Conservation (phyloP, 805 yeast species). For the Saccharomycopsis capsularis region DNA sequence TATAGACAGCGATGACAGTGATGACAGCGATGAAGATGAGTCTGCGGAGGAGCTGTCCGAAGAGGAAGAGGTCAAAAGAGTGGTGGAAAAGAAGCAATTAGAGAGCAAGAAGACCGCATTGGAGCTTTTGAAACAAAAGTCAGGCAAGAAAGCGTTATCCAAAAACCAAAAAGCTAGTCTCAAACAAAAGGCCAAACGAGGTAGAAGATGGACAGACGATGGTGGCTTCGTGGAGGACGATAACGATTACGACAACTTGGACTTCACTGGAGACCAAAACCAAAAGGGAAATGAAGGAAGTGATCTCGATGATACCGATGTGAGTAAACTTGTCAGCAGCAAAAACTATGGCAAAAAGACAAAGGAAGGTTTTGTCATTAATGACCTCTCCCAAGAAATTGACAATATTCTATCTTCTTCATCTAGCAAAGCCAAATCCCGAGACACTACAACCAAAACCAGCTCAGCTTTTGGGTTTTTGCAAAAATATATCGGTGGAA, state of each 20-base stretch:
- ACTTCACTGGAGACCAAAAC: conserved; percentile 16
- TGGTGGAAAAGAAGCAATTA: conserved; percentile 3
- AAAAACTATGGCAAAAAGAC: conserved; percentile 21
- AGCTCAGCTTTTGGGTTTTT: conserved; percentile 51
- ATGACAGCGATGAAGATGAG: conserved; percentile 16
- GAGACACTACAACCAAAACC: conserved; percentile 13
- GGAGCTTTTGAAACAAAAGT: not conserved
- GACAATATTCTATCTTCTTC: conserved; percentile 15
- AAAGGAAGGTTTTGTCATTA: conserved; percentile 16
- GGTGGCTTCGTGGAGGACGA: conserved; percentile 15
- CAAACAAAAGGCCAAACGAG: conserved; percentile 6
- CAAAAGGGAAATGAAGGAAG: not conserved
- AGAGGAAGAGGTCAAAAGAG: conserved; percentile 9
- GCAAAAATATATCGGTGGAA: conserved; percentile 49
- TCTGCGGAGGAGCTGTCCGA: too few relatives aligned
- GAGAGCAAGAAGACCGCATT: not conserved
- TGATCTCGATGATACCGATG: conserved; percentile 24
- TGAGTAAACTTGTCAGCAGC: conserved; percentile 22
- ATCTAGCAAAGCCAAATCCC: conserved; percentile 1
- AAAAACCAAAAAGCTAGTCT: not conserved
- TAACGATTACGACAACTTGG: conserved; percentile 9
- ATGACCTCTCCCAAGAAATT: conserved; percentile 18
- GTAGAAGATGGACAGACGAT: conserved; percentile 20
- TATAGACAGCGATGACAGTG: conserved; percentile 21
- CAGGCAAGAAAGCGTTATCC: not conserved